These are phyloP conservation scores for Boletus mariae DNA, from an alignment of 1,284 basidiomycete species.

Conservation along the genomic window DNA sequence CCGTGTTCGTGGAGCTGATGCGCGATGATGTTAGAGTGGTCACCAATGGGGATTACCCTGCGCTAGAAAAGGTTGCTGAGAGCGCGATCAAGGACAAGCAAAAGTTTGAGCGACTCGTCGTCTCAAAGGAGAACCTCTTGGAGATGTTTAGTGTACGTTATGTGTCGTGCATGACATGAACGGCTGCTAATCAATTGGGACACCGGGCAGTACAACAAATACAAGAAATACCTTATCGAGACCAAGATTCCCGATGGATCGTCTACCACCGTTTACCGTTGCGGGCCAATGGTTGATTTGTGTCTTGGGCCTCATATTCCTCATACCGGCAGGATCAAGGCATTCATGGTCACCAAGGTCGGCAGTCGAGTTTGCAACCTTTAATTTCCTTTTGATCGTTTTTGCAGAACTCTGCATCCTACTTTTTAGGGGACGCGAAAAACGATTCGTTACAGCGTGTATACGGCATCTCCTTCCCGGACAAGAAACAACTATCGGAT, in stretches of 20 bases:
- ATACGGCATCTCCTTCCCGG: conserved; percentile 99
- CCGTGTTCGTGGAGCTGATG: too few relatives aligned
- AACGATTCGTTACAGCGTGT: conserved; percentile 97
- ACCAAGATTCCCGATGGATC: conserved; percentile 96
- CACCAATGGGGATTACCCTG: conserved; percentile 78
- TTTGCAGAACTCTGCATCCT: conserved; percentile 89
- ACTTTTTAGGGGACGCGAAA: conserved; percentile 93
- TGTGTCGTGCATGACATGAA: not conserved
- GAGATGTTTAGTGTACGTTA: conserved; percentile 92
- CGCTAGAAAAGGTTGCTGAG: conserved; percentile 88
- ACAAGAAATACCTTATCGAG: conserved; percentile 96
- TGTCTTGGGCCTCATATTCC: conserved; percentile 98
- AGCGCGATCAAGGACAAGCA: conserved; percentile 94
- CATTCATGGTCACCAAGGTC: conserved; percentile 92
- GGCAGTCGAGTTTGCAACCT: conserved; percentile 6
- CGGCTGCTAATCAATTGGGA: conserved; percentile 9
- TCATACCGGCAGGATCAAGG: conserved; percentile 97
- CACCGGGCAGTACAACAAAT: conserved; percentile 88
- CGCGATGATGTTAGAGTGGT: conserved; percentile 53
- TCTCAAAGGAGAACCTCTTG: conserved; percentile 90
- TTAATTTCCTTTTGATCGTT: not conserved
- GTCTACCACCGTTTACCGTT: conserved; percentile 97
- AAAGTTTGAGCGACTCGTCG: conserved; percentile 91
- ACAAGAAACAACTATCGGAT: conserved; percentile 92
- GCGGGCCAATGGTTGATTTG: conserved; percentile 97